Evolutionary conservation across 2,329 filamentous ascomycete species (phyloP).

Genomic region (Colletotrichum camelliae): DNA sequence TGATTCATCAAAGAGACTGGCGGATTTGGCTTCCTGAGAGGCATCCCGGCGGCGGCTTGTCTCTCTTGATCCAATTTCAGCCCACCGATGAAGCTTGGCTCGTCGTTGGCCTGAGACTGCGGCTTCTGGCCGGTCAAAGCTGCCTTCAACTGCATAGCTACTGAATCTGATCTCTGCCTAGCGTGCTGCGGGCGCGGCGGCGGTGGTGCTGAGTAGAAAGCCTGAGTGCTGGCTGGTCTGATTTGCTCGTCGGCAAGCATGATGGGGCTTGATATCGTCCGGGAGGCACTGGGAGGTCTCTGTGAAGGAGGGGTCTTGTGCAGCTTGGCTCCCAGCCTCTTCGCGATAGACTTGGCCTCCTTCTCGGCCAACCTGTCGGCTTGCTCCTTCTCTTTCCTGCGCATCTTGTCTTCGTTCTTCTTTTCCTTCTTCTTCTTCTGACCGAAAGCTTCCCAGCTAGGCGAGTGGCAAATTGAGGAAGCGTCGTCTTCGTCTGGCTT

Average conservation of each 20-base stretch:
- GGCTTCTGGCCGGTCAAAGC: constrained; percentile 20
- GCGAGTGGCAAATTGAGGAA: constrained; percentile 63
- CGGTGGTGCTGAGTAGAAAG: neutral
- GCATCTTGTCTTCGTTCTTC: constrained; percentile 45
- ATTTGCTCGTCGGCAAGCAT: constrained; percentile 2
- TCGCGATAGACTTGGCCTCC: constrained; percentile 41
- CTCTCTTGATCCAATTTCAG: constrained; percentile 45
- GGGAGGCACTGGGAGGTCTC: constrained; percentile 10
- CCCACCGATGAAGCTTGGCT: constrained; percentile 44
- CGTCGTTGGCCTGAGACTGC: constrained; percentile 9
- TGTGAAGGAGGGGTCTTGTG: constrained; percentile 39
- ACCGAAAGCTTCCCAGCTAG: constrained; percentile 65
- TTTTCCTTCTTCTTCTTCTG: constrained; percentile 60
- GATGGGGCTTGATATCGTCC: constrained; percentile 12
- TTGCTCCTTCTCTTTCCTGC: constrained; percentile 47
- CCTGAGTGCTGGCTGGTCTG: constrained; percentile 10
- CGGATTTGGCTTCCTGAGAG: neutral
- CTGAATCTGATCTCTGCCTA: constrained; percentile 20
- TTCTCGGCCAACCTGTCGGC: constrained; percentile 34
- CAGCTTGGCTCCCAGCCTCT: constrained; percentile 38
- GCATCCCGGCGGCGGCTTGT: constrained; percentile 29
- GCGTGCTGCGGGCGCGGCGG: constrained; percentile 4
- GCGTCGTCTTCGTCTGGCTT: constrained; percentile 47
- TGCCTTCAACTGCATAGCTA: constrained; percentile 21
- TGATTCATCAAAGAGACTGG: neutral